phyloP scores from a whole-genome alignment of 1,139 yeast genomes.

The Kodamaea alishanica region DNA sequence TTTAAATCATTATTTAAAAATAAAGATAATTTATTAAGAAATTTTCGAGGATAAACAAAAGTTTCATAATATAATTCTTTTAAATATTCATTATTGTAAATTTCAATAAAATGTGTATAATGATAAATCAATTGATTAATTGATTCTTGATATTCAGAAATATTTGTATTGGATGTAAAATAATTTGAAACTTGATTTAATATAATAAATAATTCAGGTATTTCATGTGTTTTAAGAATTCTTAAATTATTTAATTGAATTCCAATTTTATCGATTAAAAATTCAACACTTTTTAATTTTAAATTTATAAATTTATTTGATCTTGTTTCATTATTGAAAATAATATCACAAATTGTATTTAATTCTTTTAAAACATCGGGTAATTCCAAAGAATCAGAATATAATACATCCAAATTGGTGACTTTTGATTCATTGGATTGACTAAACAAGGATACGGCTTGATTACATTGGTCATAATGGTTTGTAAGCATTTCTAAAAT shows the following conservation, averaged over 20 bases:
- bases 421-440: constrained; percentile 20
- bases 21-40: constrained; percentile 27
- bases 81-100: constrained; percentile 37
- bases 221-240: constrained; percentile 22
- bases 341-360: constrained; percentile 33
- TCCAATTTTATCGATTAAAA: constrained; percentile 13
- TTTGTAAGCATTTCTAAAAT: constrained; percentile 68
- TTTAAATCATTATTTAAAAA: constrained; percentile 35
- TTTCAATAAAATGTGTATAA: constrained; percentile 32
- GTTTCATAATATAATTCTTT: constrained; percentile 41
- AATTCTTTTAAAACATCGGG: constrained; percentile 20
- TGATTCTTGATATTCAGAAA: constrained; percentile 13
- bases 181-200: constrained; percentile 7
- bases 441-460: constrained; percentile 24
- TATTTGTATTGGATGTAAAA: constrained; percentile 1
- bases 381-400: constrained; percentile 32
- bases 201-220: constrained; percentile 26
- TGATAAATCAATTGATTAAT: constrained; percentile 33
- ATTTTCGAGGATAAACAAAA: constrained; percentile 38
- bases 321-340: constrained; percentile 34
- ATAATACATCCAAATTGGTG: constrained; percentile 21
- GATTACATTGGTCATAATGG: constrained; percentile 75
- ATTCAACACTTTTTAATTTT: constrained; percentile 18
- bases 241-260: constrained; percentile 19
- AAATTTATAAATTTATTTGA: constrained; percentile 24